Evolutionary conservation across 2,329 filamentous ascomycete species (phyloP).

Genomic region (Fusarium pininemorale): DNA sequence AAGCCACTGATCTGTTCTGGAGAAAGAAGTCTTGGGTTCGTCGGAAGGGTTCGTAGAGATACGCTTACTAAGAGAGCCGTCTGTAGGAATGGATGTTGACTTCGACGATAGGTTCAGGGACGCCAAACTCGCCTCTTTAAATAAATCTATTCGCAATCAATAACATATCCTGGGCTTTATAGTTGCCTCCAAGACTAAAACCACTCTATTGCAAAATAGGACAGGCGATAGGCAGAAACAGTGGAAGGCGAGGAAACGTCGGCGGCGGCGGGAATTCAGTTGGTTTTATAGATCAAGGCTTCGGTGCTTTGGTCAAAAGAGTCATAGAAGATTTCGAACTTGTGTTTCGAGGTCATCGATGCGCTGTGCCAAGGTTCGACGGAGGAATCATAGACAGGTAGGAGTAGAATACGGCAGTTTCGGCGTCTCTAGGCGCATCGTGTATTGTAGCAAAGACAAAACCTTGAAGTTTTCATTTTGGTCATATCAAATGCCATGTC

Average conservation of each 20-base stretch:
- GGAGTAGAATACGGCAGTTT: not conserved
- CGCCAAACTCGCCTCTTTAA: accelerated
- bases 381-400: accelerated
- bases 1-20: not conserved
- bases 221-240: not conserved
- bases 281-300: accelerated
- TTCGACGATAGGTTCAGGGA: accelerated
- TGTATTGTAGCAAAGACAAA: accelerated
- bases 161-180: accelerated
- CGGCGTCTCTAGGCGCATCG: accelerated
- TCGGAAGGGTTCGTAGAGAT: accelerated
- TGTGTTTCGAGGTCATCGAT: not conserved
- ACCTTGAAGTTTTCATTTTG: accelerated
- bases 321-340: not conserved
- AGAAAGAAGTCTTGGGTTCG: accelerated
- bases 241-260: not conserved
- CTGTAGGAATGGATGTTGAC: not conserved
- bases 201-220: not conserved
- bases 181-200: not conserved
- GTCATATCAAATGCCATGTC: not conserved
- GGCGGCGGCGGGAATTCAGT: not conserved
- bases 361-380: not conserved
- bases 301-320: accelerated
- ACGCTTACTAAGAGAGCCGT: accelerated
- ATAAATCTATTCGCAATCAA: not conserved